Evolutionary conservation across 768 basidiomycete genomes (phyloP).

Genomic region (Rhodocollybia butyracea): DNA sequence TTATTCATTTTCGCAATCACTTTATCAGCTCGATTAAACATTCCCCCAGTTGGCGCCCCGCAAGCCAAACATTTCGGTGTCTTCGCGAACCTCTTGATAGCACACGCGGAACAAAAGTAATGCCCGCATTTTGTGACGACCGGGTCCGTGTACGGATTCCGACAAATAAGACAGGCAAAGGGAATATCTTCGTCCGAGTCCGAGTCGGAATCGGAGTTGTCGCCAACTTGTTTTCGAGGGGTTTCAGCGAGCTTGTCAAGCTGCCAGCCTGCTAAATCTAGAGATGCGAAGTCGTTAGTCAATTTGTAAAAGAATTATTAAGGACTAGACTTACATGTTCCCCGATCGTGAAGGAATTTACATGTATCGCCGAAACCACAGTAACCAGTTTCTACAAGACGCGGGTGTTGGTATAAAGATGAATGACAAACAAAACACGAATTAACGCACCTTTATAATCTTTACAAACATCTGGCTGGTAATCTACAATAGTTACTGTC

Average conservation of each 20-base stretch:
- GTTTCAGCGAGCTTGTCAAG: constrained; percentile 89
- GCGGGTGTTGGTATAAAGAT: background rate
- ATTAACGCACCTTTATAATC: constrained; percentile 87
- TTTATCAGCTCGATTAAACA: constrained; percentile 95
- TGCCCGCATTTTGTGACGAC: constrained; percentile 96
- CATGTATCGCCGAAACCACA: constrained; percentile 99
- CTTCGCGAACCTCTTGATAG: constrained; percentile 90
- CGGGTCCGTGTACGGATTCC: constrained; percentile 92
- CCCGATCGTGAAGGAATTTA: constrained; percentile 98
- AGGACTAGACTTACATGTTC: constrained; percentile 66
- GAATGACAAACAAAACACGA: background rate
- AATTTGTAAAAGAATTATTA: constrained; percentile 8
- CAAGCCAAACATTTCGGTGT: constrained; percentile 96
- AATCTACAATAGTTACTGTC: constrained; percentile 93
- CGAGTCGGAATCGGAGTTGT: constrained; percentile 60
- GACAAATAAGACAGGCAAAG: constrained; percentile 97
- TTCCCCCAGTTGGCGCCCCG: constrained; percentile 88
- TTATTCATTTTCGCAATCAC: constrained; percentile 85
- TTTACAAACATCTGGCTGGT: constrained; percentile 99
- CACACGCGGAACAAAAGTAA: constrained; percentile 94
- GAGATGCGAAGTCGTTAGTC: constrained; percentile 6
- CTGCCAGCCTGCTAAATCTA: constrained; percentile 98
- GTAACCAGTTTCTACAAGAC: constrained; percentile 89
- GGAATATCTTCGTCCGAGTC: constrained; percentile 90
- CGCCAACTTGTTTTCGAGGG: constrained; percentile 55